Conservation (phyloP, 2,329 filamentous ascomycete species). For the Exophiala viscosa region DNA sequence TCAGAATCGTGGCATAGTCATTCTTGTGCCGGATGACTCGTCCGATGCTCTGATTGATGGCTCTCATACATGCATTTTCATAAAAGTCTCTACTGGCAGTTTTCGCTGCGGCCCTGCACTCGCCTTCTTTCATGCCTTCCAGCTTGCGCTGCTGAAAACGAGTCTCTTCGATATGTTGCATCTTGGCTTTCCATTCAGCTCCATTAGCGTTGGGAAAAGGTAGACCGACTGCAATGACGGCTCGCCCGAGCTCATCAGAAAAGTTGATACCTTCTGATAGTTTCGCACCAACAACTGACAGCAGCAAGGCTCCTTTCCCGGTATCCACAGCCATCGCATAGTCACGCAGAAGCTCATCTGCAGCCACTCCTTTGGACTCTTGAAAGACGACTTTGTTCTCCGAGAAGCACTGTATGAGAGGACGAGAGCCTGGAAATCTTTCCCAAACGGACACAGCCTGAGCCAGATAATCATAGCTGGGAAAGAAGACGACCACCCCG, state of each 20-base stretch:
- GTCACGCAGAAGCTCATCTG: constrained; percentile 67
- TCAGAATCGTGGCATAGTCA: constrained; percentile 86
- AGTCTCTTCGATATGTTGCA: constrained; percentile 71
- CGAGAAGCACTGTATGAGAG: constrained; percentile 18
- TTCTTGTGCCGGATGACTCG: constrained; percentile 80
- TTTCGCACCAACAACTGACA: constrained; percentile 90
- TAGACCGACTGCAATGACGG: constrained; percentile 84
- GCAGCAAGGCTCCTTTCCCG: constrained; percentile 68
- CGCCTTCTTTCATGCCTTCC: constrained; percentile 15
- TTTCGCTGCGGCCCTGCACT: constrained; percentile 36
- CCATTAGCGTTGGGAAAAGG: constrained; percentile 89
- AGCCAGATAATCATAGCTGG: constrained; percentile 86
- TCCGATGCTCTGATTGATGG: constrained; percentile 95
- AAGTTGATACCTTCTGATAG: constrained; percentile 99
- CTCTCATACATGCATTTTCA: constrained; percentile 93
- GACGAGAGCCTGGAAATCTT: constrained; percentile 28
- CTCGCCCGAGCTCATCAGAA: constrained; percentile 81
- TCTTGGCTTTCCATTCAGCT: constrained; percentile 88
- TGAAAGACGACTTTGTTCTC: constrained; percentile 60
- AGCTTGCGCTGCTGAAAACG: constrained; percentile 21
- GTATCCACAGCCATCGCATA: constrained; percentile 67
- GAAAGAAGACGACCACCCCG: constrained; percentile 91
- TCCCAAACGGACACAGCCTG: constrained; percentile 66
- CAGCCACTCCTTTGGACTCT: constrained; percentile 46
- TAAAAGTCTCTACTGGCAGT: constrained; percentile 71